Conservation (phyloP, 2,329 filamentous ascomycete genomes). For the Teratosphaeria destructans region DNA sequence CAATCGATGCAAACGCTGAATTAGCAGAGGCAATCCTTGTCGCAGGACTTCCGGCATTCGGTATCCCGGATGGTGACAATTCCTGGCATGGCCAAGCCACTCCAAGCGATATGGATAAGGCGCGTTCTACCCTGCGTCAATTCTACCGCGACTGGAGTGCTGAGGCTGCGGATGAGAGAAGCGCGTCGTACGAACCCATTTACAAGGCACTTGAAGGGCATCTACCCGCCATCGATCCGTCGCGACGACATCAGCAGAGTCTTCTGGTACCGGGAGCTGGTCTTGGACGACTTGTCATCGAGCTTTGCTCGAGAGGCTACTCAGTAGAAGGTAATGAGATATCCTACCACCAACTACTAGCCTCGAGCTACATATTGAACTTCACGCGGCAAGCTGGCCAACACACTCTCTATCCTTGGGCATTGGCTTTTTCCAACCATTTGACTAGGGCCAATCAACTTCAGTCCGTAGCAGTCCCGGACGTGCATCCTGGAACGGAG, state of each 20-base stretch:
- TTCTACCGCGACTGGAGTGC: conserved; percentile 91
- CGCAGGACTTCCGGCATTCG: conserved; percentile 59
- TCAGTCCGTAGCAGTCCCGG: conserved; percentile 62
- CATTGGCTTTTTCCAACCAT: conserved; percentile 82
- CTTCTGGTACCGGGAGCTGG: conserved; percentile 87
- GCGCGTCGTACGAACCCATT: conserved; percentile 67
- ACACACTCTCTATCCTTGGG: conserved; percentile 75
- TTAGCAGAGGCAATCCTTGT: conserved; percentile 69
- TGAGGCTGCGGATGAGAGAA: conserved; percentile 63
- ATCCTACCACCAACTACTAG: conserved; percentile 91
- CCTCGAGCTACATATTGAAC: conserved; percentile 67
- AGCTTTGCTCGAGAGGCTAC: conserved; percentile 65
- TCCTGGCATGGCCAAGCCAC: conserved; percentile 65
- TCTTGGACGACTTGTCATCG: conserved; percentile 78
- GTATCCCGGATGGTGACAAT: conserved; percentile 34
- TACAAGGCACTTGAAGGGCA: conserved; percentile 50
- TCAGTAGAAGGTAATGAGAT: conserved; percentile 82
- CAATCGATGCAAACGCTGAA: conserved; percentile 79
- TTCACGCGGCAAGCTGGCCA: conserved; percentile 48
- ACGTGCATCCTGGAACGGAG: conserved; percentile 44
- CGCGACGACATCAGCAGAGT: conserved; percentile 34
- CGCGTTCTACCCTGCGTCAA: conserved; percentile 81
- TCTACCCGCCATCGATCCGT: conserved; percentile 23
- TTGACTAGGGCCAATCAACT: conserved; percentile 63
- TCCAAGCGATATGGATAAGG: conserved; percentile 72